These are phyloP conservation scores for Coniella vitis DNA, from an alignment of 2,329 filamentous ascomycete genomes.

Conservation along the genomic window DNA sequence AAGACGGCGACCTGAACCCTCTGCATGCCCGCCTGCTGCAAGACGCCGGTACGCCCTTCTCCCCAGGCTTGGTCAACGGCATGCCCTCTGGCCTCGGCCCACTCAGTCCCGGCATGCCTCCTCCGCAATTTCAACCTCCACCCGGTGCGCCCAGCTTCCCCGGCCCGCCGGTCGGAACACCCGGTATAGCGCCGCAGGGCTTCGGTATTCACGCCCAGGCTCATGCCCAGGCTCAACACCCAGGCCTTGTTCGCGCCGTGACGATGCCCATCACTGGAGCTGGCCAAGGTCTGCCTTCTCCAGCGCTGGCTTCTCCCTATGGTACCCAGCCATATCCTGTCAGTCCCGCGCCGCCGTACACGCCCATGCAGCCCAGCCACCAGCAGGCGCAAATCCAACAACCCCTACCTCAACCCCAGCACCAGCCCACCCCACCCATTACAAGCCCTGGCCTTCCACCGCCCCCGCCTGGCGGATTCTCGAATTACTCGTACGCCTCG, in stretches of 20 bases:
- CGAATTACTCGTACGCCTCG: conserved; percentile 42
- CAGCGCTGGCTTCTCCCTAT: conserved; percentile 36
- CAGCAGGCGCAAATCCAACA: conserved; percentile 17
- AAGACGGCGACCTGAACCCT: conserved; percentile 56
- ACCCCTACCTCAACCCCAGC: conserved; percentile 16
- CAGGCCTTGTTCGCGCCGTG: conserved; percentile 38
- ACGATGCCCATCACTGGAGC: conserved; percentile 42
- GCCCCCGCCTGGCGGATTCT: conserved; percentile 46
- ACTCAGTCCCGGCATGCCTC: conserved; percentile 31
- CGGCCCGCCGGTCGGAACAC: conserved; percentile 32
- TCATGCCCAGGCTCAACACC: conserved; percentile 27
- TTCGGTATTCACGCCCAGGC: conserved; percentile 27
- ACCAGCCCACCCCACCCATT: conserved; percentile 24
- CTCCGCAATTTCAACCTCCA: conserved; percentile 30
- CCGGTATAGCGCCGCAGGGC: conserved; percentile 36
- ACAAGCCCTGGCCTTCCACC: conserved; percentile 31
- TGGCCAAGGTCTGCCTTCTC: conserved; percentile 31
- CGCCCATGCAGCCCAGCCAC: conserved; percentile 22
- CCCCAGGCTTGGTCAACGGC: conserved; percentile 34
- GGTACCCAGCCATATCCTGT: conserved; percentile 33
- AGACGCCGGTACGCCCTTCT: conserved; percentile 48
- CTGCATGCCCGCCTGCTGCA: conserved; percentile 50
- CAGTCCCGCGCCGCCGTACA: conserved; percentile 36
- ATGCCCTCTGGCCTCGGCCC: conserved; percentile 36
- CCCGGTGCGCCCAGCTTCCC: conserved; percentile 33